A percentile compares a stretch with the other conserved stretches of the same genome.
Conservation (phyloP, 2,329 filamentous ascomycete genomes). For the Mycosphaerella sp. region DNA sequence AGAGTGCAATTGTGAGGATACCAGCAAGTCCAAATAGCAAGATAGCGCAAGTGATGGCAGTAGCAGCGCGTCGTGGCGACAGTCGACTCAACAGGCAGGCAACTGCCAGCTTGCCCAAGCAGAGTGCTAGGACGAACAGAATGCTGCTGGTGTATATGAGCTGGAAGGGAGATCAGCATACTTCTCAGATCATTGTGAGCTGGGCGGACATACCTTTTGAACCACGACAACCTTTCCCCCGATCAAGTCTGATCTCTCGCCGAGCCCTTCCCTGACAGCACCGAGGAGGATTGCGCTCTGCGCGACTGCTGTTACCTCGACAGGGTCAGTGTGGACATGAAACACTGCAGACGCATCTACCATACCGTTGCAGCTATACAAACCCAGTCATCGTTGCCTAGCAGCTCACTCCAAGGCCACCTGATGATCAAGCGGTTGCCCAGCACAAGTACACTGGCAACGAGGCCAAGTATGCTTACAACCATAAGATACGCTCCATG, state of each 20-base stretch:
- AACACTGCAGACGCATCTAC: not conserved
- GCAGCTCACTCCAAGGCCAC: slow-evolving; percentile 3
- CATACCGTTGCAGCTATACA: slow-evolving; percentile 7
- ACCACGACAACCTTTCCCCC: not conserved
- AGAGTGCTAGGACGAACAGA: slow-evolving; percentile 14
- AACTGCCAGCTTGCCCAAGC: slow-evolving; percentile 17
- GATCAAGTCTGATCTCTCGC: not conserved
- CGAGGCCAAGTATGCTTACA: slow-evolving; percentile 14
- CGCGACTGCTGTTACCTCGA: not conserved
- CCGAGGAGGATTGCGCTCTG: slow-evolving; percentile 4
- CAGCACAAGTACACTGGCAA: slow-evolving; percentile 8
- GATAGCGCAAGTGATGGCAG: not conserved
- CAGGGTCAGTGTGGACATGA: not conserved
- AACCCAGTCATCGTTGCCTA: slow-evolving; percentile 8
- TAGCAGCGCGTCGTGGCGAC: slow-evolving; percentile 7
- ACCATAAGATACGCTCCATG: slow-evolving; percentile 14
- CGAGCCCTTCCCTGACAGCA: slow-evolving; percentile 3
- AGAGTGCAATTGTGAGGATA: not conserved
- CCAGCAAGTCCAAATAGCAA: slow-evolving; percentile 2
- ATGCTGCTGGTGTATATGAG: slow-evolving; percentile 16
- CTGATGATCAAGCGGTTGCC: slow-evolving; percentile 2
- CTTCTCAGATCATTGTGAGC: not conserved
- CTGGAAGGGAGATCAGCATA: slow-evolving; percentile 3
- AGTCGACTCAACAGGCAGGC: slow-evolving; percentile 15
- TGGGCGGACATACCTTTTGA: not conserved